Evolutionary conservation across 2,329 filamentous ascomycete genomes (phyloP).

Genomic region (Aspergillus hiratsukae): DNA sequence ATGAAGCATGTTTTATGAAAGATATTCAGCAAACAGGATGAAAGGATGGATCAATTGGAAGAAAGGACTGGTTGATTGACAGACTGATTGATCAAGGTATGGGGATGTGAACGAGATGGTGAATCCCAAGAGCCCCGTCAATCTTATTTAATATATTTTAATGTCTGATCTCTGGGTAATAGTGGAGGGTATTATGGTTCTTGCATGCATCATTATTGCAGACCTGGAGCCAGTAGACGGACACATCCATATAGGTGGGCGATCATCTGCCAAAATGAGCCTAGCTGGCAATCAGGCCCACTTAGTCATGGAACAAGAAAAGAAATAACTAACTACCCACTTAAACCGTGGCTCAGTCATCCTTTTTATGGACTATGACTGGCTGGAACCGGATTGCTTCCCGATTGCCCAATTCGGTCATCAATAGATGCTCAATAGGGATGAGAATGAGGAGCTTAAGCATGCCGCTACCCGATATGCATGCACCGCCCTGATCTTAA

Average conservation of each 20-base stretch:
- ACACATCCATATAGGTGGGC: not conserved
- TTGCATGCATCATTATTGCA: not conserved
- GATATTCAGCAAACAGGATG: conserved; percentile 12
- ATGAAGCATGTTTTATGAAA: conserved; percentile 10
- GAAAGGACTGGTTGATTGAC: not conserved
- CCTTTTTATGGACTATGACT: not conserved
- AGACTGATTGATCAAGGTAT: not conserved
- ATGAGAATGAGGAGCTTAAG: not conserved
- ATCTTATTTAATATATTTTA: not conserved
- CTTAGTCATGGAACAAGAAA: not conserved
- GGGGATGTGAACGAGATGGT: not conserved
- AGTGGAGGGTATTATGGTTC: conserved; percentile 2
- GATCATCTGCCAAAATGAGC: not conserved
- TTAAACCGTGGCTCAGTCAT: not conserved
- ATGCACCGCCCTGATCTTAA: not conserved
- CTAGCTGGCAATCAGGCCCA: not conserved
- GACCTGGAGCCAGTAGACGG: conserved; percentile 1
- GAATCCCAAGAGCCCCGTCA: not conserved
- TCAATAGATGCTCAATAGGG: not conserved
- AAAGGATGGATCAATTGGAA: conserved; percentile 3
- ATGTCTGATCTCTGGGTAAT: conserved; percentile 4
- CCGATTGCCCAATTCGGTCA: not conserved
- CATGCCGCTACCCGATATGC: not conserved
- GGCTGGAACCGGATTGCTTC: not conserved
- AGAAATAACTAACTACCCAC: not conserved